phyloP scores from a whole-genome alignment of 2,329 filamentous ascomycete genomes.

The Teratosphaeria nubilosa region DNA sequence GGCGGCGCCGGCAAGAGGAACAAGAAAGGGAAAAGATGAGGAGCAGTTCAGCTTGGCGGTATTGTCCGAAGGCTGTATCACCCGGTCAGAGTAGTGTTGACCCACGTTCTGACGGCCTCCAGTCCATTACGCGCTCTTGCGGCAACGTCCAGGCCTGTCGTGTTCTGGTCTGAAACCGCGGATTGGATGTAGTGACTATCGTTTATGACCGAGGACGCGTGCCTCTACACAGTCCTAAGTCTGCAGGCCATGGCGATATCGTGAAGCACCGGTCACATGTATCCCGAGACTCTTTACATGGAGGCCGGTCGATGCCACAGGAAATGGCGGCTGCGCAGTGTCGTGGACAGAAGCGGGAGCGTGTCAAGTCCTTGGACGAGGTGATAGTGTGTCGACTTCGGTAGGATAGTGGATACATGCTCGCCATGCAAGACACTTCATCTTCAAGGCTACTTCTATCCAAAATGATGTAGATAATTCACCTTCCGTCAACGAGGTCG shows the following conservation, averaged over 20 bases:
- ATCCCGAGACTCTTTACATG: too few species aligned
- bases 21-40: slow-evolving; percentile 21
- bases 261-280: too few species aligned
- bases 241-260: not conserved
- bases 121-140: not conserved
- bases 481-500: not conserved
- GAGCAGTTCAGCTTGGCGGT: not conserved
- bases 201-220: not conserved
- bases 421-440: not conserved
- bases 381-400: too few species aligned
- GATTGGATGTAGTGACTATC: not conserved
- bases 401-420: too few species aligned
- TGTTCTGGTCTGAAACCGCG: not conserved
- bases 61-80: too few species aligned
- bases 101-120: not conserved
- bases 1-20: slow-evolving; percentile 16
- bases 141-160: not conserved
- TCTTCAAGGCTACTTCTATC: not conserved
- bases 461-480: not conserved
- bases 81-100: too few species aligned
- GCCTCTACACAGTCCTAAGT: not conserved
- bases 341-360: not conserved
- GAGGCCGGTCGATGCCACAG: not conserved
- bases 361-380: not conserved
- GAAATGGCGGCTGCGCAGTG: not conserved